Conservation (phyloP, 2,329 filamentous ascomycete genomes). For the Macrophomina tecta region DNA sequence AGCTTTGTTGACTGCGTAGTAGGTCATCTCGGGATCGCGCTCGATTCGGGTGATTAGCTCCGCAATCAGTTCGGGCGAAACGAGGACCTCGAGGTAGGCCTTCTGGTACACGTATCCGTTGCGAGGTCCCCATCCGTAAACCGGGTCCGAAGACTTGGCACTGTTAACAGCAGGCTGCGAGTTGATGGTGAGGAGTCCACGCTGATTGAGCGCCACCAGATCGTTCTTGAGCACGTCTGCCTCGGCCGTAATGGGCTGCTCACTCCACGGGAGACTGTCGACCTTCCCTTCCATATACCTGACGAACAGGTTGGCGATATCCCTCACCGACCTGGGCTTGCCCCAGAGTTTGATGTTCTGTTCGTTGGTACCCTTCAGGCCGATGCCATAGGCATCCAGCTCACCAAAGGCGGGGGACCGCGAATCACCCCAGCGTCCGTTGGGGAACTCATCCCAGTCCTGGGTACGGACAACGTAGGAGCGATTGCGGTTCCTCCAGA, state of each 20-base stretch:
- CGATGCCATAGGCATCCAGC: slow-evolving; percentile 91
- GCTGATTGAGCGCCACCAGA: slow-evolving; percentile 80
- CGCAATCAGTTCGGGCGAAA: slow-evolving; percentile 78
- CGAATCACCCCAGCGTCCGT: slow-evolving; percentile 97
- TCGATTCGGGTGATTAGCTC: slow-evolving; percentile 81
- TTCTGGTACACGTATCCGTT: slow-evolving; percentile 99
- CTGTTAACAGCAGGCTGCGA: slow-evolving; percentile 95
- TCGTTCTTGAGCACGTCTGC: slow-evolving; percentile 77
- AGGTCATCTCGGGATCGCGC: slow-evolving; percentile 81
- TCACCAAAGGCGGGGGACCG: slow-evolving; percentile 96
- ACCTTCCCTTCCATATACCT: slow-evolving; percentile 82
- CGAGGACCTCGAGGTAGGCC: slow-evolving; percentile 90
- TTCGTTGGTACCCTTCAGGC: slow-evolving; percentile 92
- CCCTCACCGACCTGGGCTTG: slow-evolving; percentile 76
- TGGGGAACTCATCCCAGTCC: slow-evolving; percentile 99
- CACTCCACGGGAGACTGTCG: slow-evolving; percentile 90
- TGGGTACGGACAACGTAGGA: slow-evolving; percentile 95
- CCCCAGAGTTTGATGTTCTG: slow-evolving; percentile 96
- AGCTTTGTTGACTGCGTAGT: slow-evolving; percentile 87
- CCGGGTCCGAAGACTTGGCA: slow-evolving; percentile 81
- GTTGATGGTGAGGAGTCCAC: slow-evolving; percentile 93
- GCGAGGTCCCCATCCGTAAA: slow-evolving; percentile 91
- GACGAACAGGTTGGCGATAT: slow-evolving; percentile 84
- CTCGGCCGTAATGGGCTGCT: slow-evolving; percentile 82
- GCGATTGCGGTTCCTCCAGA: slow-evolving; percentile 97